A percentile compares a stretch with the other conserved stretches of the same genome.
These are phyloP conservation scores for Wickerhamomyces bovis DNA, from an alignment of 805 yeast genomes.

Conservation along the genomic window DNA sequence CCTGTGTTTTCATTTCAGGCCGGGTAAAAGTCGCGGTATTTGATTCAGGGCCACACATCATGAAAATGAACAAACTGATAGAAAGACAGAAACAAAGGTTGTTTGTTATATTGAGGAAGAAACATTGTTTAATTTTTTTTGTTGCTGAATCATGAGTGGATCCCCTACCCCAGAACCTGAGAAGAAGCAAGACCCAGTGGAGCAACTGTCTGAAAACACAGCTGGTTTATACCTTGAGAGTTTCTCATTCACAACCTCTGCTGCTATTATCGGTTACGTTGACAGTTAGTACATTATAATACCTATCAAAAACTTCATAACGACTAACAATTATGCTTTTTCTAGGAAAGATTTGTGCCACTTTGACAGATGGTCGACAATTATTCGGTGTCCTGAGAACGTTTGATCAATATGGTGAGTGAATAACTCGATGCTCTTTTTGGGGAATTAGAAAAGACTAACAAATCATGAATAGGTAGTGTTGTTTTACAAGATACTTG, in stretches of 20 bases:
- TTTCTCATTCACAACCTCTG: conserved; percentile 81
- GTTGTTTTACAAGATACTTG: conserved; percentile 86
- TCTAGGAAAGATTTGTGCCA: conserved; percentile 64
- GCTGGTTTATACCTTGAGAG: conserved; percentile 67
- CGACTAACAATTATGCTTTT: neutral
- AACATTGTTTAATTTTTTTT: neutral
- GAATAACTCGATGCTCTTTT: neutral
- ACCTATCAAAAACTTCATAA: too few species aligned
- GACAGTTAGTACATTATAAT: conserved; percentile 43
- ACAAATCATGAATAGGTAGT: conserved; percentile 44
- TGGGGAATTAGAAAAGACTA: neutral
- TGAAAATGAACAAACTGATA: neutral
- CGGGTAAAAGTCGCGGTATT: neutral
- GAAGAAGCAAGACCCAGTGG: conserved; percentile 12
- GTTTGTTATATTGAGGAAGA: neutral
- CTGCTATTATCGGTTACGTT: conserved; percentile 83
- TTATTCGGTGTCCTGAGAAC: conserved; percentile 87
- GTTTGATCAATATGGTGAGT: conserved; percentile 77
- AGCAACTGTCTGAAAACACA: conserved; percentile 31
- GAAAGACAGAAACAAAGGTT: too few species aligned
- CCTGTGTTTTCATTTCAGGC: neutral
- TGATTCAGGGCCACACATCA: neutral
- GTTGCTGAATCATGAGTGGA: conserved; percentile 1
- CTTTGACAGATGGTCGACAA: conserved; percentile 84
- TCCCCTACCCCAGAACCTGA: conserved; percentile 6